Percentiles rank a stretch among this genome's conserved stretches.
These are phyloP conservation scores for Amoebophrya sp. DNA, from an alignment of 169 alveolate genomes.

Conservation along the genomic window DNA sequence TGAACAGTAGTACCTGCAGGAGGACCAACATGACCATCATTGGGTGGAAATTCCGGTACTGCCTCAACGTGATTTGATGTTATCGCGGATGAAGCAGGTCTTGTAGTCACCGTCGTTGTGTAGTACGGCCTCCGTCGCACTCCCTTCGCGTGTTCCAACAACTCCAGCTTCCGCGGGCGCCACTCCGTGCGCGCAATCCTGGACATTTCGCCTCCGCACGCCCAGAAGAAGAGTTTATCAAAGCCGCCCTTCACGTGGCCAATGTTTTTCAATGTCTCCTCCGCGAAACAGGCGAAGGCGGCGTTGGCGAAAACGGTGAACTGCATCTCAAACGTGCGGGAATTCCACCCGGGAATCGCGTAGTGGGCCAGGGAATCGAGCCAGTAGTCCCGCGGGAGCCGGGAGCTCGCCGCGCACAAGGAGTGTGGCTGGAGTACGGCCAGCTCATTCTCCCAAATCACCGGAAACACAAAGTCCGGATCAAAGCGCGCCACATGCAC, in stretches of 20 bases:
- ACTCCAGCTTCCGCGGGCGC: not conserved
- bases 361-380: not conserved
- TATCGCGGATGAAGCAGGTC: no score
- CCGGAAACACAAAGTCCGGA: not conserved
- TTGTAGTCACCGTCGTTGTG: not conserved
- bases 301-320: not conserved
- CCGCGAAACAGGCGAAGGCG: not conserved
- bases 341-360: not conserved
- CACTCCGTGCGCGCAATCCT: not conserved
- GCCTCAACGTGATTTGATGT: no score
- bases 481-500: not conserved
- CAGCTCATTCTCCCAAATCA: not conserved
- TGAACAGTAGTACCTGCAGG: no score
- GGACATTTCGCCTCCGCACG: not conserved
- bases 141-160: not conserved
- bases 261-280: not conserved
- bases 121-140: not conserved
- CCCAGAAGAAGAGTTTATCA: constrained; percentile 11
- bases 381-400: not conserved
- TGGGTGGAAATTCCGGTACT: not conserved
- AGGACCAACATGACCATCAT: no score
- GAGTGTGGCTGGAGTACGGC: not conserved
- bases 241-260: not conserved
- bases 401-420: not conserved
- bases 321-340: not conserved